These are phyloP conservation scores for Clathrus columnatus DNA, from an alignment of 768 basidiomycete genomes.

Conservation along the genomic window DNA sequence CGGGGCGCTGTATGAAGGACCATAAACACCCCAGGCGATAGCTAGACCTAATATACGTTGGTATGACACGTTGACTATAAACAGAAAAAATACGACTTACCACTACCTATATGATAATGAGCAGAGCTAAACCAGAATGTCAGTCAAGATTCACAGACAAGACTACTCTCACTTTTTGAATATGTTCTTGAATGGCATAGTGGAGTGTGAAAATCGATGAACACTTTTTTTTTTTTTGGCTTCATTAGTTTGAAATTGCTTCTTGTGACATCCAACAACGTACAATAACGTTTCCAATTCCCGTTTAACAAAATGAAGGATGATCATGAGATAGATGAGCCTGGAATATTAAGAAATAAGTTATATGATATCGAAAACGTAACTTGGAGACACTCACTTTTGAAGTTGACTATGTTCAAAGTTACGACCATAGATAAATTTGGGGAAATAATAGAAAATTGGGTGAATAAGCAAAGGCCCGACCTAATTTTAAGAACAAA, in stretches of 20 bases:
- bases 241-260: neutral
- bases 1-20: slow-evolving; percentile 66
- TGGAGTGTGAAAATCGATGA: slow-evolving; percentile 91
- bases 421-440: slow-evolving; percentile 56
- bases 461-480: slow-evolving; percentile 91
- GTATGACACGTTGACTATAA: neutral
- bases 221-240: slow-evolving; percentile 38
- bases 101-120: slow-evolving; percentile 81
- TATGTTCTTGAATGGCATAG: slow-evolving; percentile 81
- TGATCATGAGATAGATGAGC: slow-evolving; percentile 52
- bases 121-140: slow-evolving; percentile 57
- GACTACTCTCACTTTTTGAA: slow-evolving; percentile 69
- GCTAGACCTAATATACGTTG: slow-evolving; percentile 43
- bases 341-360: slow-evolving; percentile 11
- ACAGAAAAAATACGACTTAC: slow-evolving; percentile 22
- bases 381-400: slow-evolving; percentile 50
- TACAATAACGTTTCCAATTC: slow-evolving; percentile 89
- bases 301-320: slow-evolving; percentile 86
- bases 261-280: slow-evolving; percentile 18
- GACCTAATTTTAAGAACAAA: slow-evolving; percentile 34
- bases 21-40: slow-evolving; percentile 74
- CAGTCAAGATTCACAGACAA: neutral
- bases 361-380: neutral
- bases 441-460: slow-evolving; percentile 63
- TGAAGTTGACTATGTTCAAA: slow-evolving; percentile 73